phyloP scores from a whole-genome alignment of 139 green algal species.

The Mesostigma viride region DNA sequence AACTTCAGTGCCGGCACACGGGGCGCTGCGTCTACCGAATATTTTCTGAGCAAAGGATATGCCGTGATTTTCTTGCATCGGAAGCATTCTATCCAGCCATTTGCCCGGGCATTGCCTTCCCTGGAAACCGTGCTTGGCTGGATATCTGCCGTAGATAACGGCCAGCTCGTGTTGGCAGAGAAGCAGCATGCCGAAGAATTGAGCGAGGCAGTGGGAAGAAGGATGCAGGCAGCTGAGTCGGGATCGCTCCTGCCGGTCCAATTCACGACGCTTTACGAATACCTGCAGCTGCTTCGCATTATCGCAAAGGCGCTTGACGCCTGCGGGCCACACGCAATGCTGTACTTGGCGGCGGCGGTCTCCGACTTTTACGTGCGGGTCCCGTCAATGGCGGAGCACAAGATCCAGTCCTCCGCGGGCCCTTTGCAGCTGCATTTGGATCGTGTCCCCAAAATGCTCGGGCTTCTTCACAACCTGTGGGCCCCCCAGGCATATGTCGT shows the following conservation, averaged over 20 bases:
- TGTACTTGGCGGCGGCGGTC: constrained; percentile 96
- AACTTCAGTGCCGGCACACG: constrained; percentile 83
- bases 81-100: constrained; percentile 63
- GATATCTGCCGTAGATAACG: neutral
- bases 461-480: constrained; percentile 62
- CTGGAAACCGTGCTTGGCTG: constrained; percentile 23
- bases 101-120: constrained; percentile 47
- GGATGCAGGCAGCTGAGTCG: constrained; percentile 15
- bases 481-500: constrained; percentile 69
- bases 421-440: constrained; percentile 43
- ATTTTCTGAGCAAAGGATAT: constrained; percentile 61
- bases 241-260: constrained; percentile 52
- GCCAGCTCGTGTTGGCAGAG: neutral
- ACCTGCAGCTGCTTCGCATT: constrained; percentile 56
- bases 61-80: constrained; percentile 84
- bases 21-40: constrained; percentile 74
- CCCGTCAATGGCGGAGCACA: constrained; percentile 80
- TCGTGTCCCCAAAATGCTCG: constrained; percentile 88
- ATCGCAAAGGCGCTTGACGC: constrained; percentile 40
- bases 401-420: constrained; percentile 80
- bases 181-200: neutral
- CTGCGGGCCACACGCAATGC: constrained; percentile 45
- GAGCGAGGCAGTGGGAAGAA: neutral
- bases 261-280: constrained; percentile 93
- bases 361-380: constrained; percentile 95